Evolutionary conservation across 1,139 yeast genomes (phyloP).

Genomic region (Blastobotrys persicus): DNA sequence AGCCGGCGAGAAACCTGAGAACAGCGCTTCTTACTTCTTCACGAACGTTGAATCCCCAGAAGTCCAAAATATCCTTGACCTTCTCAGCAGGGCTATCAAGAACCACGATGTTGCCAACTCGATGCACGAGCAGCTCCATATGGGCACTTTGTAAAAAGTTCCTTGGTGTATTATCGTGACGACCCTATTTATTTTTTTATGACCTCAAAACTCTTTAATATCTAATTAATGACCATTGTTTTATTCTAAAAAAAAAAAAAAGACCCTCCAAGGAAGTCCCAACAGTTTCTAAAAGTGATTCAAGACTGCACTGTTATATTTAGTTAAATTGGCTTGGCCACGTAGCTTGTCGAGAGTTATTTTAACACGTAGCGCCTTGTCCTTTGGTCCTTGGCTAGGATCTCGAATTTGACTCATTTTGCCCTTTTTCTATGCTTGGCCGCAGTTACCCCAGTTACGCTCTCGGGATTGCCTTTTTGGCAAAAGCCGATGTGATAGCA

Average conservation of each 20-base stretch:
- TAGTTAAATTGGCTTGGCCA: no score
- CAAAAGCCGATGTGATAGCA: background rate
- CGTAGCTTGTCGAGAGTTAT: no score
- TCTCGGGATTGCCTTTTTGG: background rate
- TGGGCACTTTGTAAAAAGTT: constrained; percentile 3
- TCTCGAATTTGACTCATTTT: no score
- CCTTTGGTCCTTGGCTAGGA: no score
- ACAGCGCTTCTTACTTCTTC: constrained; percentile 8
- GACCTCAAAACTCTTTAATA: background rate
- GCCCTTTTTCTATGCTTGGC: no score
- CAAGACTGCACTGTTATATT: no score
- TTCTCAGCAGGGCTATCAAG: background rate
- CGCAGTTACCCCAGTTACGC: background rate
- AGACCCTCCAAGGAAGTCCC: no score
- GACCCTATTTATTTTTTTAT: constrained; percentile 4
- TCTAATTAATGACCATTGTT: background rate
- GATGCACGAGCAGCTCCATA: constrained; percentile 7
- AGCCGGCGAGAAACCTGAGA: background rate
- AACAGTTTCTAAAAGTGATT: no score
- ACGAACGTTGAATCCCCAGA: constrained; percentile 1
- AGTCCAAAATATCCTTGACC: constrained; percentile 1
- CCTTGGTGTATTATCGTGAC: background rate
- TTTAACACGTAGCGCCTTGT: no score
- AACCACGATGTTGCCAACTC: constrained; percentile 5
- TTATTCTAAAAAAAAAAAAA: no score